Evolutionary conservation across 108 stramenopile species (phyloP).

Genomic region (Fistulifera pelliculosa): DNA sequence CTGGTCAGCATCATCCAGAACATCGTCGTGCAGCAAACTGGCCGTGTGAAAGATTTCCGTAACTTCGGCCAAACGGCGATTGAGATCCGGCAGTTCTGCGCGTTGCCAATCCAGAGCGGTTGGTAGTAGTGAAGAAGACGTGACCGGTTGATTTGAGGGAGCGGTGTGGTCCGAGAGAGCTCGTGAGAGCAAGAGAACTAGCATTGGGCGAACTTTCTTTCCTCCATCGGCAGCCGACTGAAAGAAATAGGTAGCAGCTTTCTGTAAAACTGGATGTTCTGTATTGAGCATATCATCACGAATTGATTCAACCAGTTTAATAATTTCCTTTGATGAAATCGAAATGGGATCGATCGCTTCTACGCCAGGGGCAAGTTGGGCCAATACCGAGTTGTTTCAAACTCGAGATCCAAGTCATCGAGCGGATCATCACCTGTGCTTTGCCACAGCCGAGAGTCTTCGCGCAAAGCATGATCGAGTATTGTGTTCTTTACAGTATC

Average conservation of each 20-base stretch:
- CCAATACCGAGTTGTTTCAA: slow-evolving; percentile 36
- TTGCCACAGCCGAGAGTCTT: slow-evolving; percentile 57
- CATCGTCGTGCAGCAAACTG: slow-evolving; percentile 93
- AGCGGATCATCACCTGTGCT: slow-evolving; percentile 39
- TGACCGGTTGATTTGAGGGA: not conserved
- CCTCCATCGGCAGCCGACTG: slow-evolving; percentile 54
- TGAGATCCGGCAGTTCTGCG: slow-evolving; percentile 51
- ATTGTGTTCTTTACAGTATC: slow-evolving; percentile 51
- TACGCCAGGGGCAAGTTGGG: slow-evolving; percentile 43
- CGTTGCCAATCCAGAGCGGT: slow-evolving; percentile 32
- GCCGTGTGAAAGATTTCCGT: slow-evolving; percentile 99
- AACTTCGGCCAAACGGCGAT: slow-evolving; percentile 94
- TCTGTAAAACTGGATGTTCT: slow-evolving; percentile 74
- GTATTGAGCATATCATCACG: slow-evolving; percentile 71
- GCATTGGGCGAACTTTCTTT: slow-evolving; percentile 79
- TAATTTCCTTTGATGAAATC: slow-evolving; percentile 50
- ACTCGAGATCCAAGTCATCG: slow-evolving; percentile 55
- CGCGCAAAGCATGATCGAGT: slow-evolving; percentile 55
- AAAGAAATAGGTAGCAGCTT: slow-evolving; percentile 80
- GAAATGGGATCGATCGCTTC: slow-evolving; percentile 52
- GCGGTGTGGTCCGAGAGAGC: slow-evolving; percentile 38
- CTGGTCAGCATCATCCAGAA: slow-evolving; percentile 94
- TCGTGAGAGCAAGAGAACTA: slow-evolving; percentile 75
- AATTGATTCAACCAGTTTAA: slow-evolving; percentile 62
- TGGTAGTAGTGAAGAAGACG: slow-evolving; percentile 32